These are phyloP conservation scores for Claviceps lovelessii DNA, from an alignment of 2,329 filamentous ascomycete genomes.

Conservation along the genomic window DNA sequence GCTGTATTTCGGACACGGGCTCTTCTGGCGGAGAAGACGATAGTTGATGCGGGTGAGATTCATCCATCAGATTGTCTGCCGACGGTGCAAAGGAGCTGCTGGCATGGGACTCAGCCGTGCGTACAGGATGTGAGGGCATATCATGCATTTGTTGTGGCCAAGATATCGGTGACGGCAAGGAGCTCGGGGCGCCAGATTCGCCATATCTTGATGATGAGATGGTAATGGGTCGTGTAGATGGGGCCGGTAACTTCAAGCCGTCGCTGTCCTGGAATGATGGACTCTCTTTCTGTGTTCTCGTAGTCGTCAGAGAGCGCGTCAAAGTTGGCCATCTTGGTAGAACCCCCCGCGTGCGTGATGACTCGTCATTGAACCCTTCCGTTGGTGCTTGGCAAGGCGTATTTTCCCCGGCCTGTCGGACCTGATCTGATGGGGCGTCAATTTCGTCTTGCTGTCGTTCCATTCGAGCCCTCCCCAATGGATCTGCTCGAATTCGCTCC, in stretches of 20 bases:
- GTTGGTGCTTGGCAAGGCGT: neutral
- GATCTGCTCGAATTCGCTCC: slow-evolving; percentile 20
- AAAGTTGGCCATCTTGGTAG: neutral
- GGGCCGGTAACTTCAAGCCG: slow-evolving; percentile 34
- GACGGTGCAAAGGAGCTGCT: neutral
- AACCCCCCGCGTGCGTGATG: neutral
- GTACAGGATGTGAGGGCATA: neutral
- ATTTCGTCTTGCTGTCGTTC: slow-evolving; percentile 9
- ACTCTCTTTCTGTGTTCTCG: neutral
- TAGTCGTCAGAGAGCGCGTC: neutral
- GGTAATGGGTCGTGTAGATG: slow-evolving; percentile 9
- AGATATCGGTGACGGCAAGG: slow-evolving; percentile 5
- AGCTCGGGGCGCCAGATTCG: slow-evolving; percentile 4
- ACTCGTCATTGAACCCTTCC: slow-evolving; percentile 4
- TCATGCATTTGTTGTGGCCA: neutral
- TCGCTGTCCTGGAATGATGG: slow-evolving; percentile 9
- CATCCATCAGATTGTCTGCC: neutral
- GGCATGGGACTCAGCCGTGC: neutral
- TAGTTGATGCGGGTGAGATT: neutral
- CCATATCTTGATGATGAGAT: slow-evolving; percentile 2
- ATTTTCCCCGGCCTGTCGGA: neutral
- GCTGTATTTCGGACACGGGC: neutral
- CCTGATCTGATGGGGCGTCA: neutral
- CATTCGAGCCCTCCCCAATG: slow-evolving; percentile 17
- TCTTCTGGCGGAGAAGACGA: neutral